Base-by-base conservation (phyloP, 2,329 filamentous ascomycete genomes). In the Davidsoniella virescens region DNA sequence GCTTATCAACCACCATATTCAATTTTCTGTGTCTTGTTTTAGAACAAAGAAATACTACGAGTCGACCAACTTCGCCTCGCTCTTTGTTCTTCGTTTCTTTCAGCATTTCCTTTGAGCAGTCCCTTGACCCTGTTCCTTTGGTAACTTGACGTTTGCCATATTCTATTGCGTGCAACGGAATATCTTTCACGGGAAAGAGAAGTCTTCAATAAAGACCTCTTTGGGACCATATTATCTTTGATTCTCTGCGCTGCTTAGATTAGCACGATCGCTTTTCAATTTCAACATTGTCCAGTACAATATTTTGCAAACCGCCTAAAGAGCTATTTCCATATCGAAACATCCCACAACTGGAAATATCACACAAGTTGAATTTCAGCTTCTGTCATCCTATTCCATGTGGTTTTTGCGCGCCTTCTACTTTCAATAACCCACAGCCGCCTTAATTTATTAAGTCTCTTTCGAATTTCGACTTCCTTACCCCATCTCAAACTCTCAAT, bases 41-140 rank as follows among this genome's bases (percentile, higher is more conserved):
- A 12, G 26, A 33, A 33, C 26, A 33, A 33, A 33, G 26, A 33
- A 33, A 33, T 3, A 33, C 5, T 5, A 33, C 26, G 26, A 33
- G 26, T 9, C 26, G 26, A 33, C 26, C 20, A 33, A 33, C 26
- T 1, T 40, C 17, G 39, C 37, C 44, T 36, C 16, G 29, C 43
- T 51, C 44, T 48, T 51, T 51, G 50, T 47, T 44, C 50, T 5
- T 26, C 23, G 17, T 18, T 20, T 40, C 42, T 46, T 36, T 51
- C 10, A 42, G 25, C 42, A 43, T 44, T 23, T 18, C 37, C 18
- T 43, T 26, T 47, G 41, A 17, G 17, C 20, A 36, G 46, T 48
- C 46, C 23, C 39, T 36, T n/a, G 36, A 48, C 33, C 46, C 25
- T 33, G 20, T 25, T 17, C 20, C 20, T 20, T 20, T 4, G 20